Conservation (phyloP, 345 rosid species). For the thale cress (Arabidopsis thaliana) region TAIR10.1 NC_003070.9:20204001-20204500, state of each 20-base stretch:
- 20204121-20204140: conserved; percentile 6
- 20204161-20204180: not conserved
- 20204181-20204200: not conserved
- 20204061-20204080: conserved; percentile 24
- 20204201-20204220: not conserved
- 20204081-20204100: conserved; percentile 19
- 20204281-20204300: conserved; percentile 12
- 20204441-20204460: too few relatives aligned
- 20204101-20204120: conserved; percentile 8
- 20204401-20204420: not conserved
- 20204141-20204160: conserved; percentile 11
- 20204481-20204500: conserved; percentile 13
- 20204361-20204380: not conserved
- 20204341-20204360: not conserved
- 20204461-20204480: too few relatives aligned
- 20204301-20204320: not conserved
- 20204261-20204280: not conserved
- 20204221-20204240: not conserved
- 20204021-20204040: conserved; percentile 52
- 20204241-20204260: not conserved
- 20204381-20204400: not conserved
- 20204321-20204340: not conserved
- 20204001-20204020: conserved; percentile 50
- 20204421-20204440: not conserved
- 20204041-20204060: conserved; percentile 31